Evolutionary conservation across 768 basidiomycete genomes (phyloP).

Genomic region (Suillus hirtellus): DNA sequence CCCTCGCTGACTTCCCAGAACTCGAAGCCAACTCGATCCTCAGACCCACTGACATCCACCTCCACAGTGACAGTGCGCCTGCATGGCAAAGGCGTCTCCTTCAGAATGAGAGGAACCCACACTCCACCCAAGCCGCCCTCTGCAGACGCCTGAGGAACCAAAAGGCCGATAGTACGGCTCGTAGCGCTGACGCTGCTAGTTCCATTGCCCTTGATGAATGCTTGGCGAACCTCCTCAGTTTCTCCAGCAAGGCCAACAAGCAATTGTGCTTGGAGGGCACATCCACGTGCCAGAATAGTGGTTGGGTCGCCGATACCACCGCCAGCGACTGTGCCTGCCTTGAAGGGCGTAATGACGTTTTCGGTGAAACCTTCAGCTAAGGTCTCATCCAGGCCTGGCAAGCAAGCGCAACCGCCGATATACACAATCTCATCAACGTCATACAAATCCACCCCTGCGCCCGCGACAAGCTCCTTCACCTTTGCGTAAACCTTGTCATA

Average conservation of each 20-base stretch:
- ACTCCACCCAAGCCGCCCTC: slow-evolving; percentile 53
- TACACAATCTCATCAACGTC: slow-evolving; percentile 81
- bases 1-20: slow-evolving; percentile 78
- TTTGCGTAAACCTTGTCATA: slow-evolving; percentile 57
- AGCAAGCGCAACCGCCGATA: slow-evolving; percentile 70
- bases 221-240: slow-evolving; percentile 49
- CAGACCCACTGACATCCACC: slow-evolving; percentile 46
- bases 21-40: slow-evolving; percentile 55
- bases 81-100: slow-evolving; percentile 72
- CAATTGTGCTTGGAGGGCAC: slow-evolving; percentile 70
- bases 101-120: slow-evolving; percentile 66
- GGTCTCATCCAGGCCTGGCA: slow-evolving; percentile 74
- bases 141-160: slow-evolving; percentile 54
- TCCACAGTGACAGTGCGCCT: slow-evolving; percentile 61
- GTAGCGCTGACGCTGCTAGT: slow-evolving; percentile 54
- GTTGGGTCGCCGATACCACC: slow-evolving; percentile 79
- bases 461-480: slow-evolving; percentile 52
- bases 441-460: slow-evolving; percentile 57
- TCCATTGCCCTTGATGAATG: slow-evolving; percentile 47
- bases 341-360: slow-evolving; percentile 64
- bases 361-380: slow-evolving; percentile 57
- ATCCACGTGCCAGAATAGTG: slow-evolving; percentile 74
- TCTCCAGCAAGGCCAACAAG: slow-evolving; percentile 49
- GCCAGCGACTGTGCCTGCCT: slow-evolving; percentile 64
- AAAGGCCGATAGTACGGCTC: slow-evolving; percentile 60